Percentiles rank a stretch among this genome's conserved stretches.
Evolutionary conservation across 768 basidiomycete genomes (phyloP).

Genomic region (Termitomyces sp.): DNA sequence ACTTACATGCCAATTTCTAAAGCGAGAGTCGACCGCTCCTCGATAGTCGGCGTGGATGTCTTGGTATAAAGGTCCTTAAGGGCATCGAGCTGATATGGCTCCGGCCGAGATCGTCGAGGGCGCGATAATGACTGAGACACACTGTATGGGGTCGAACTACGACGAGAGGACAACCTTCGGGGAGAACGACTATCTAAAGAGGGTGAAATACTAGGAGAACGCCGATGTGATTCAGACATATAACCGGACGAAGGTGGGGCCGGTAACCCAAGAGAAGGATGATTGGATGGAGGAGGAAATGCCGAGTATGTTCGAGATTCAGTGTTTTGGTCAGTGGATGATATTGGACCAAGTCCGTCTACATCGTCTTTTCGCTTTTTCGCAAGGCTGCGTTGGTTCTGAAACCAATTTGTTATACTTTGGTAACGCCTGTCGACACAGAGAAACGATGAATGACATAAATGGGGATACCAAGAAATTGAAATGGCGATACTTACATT

Average conservation of each 20-base stretch:
- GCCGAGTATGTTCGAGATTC: slow-evolving; percentile 38
- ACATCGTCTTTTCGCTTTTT: slow-evolving; percentile 61
- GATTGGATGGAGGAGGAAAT: slow-evolving; percentile 43
- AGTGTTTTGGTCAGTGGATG: slow-evolving; percentile 25
- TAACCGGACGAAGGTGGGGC: slow-evolving; percentile 21
- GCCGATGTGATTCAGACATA: slow-evolving; percentile 19
- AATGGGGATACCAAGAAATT: slow-evolving; percentile 23
- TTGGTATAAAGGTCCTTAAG: slow-evolving; percentile 64
- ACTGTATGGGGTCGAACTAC: slow-evolving; percentile 42
- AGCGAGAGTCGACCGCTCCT: slow-evolving; percentile 70
- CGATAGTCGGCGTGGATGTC: slow-evolving; percentile 72
- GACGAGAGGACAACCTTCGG: slow-evolving; percentile 31
- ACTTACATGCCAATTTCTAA: slow-evolving; percentile 72
- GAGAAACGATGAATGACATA: slow-evolving; percentile 16
- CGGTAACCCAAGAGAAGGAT: slow-evolving; percentile 39
- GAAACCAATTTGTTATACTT: slow-evolving; percentile 84
- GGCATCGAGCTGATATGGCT: slow-evolving; percentile 72
- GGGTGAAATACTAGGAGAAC: slow-evolving; percentile 36
- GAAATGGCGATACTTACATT: slow-evolving; percentile 51
- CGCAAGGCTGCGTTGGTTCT: slow-evolving; percentile 76
- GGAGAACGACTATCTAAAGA: slow-evolving; percentile 33
- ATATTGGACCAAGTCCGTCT: slow-evolving; percentile 24
- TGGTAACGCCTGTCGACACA: slow-evolving; percentile 57
- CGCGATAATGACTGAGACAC: slow-evolving; percentile 36
- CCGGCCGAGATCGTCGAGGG: slow-evolving; percentile 70